Evolutionary conservation across 306 rosid species (phyloP), one percentile per base, ranked within the genome.

Genomic region (Senna tora): DNA sequence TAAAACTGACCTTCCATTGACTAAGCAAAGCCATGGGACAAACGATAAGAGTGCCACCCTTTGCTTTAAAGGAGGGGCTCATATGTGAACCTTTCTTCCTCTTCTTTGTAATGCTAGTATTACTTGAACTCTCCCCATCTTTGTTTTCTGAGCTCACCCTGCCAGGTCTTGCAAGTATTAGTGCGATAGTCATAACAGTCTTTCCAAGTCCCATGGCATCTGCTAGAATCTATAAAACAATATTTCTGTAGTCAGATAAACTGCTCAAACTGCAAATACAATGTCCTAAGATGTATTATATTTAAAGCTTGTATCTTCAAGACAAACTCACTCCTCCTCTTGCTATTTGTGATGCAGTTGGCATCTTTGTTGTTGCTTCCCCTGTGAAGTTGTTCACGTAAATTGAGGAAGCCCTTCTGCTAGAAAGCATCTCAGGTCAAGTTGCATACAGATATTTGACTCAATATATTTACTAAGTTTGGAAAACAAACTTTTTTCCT

Each of bases 121-220:
- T 71, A 60, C 68, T 36, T 36, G 39, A 36, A 36, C 39, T 36
- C 39, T 36, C 39, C 39, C 5, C 39, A 36, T 36, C 39, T 36
- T 36, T 36, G 39, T 36, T 36, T 36, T 36, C 39, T 36, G 39
- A 4, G 39, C 67, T 17, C 32, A 36, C 67, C 76, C 71, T 78
- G 78, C 45, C 86, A 82, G 55, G 83, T 58, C 80, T 85, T 53
- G 87, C 74, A 53, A 90, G 96, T 63, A 90, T 86, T 76, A 92
- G 76, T 52, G 91, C 86, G 73, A 92, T 90, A 61, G 96, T 86
- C 98, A 92, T 92, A 63, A 92, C 98, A 30, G 98, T 90, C 85
- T 92, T 92, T 47, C 98, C 98, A 65, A 92, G 98, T 65, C 98
- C 98, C 98, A 92, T 92, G 15, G 96, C 96, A 83, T 92, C 98